Evolutionary conservation across 106 monocot species (phyloP), one percentile per base, ranked within the genome.

Genomic region (Vanilla planifolia): DNA sequence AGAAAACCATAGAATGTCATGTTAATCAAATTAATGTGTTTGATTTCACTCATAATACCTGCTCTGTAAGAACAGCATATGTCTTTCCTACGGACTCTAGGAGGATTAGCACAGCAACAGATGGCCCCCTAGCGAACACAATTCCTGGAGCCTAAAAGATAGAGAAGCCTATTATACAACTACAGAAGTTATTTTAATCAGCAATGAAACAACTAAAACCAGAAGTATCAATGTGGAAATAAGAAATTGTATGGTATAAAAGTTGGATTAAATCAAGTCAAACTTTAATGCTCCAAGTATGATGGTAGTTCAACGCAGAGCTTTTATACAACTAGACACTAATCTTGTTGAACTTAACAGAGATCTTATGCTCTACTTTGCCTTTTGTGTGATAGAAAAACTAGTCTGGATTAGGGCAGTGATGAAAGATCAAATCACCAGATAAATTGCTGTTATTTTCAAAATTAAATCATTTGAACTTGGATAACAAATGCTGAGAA

Each of bases 61-160:
- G 96, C 50, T 91, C 96, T 27, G 96, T 98, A 47, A 98, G 91
- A 62, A 98, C 84, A 64, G 69, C 91, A 60, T 82, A 88, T 25
- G 62, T 71, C 61, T 78, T 55, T 22, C 77, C 84, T 60, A 51
- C 62, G 8, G 83, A 85, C 51, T 91, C 84, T 63, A 98, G 71
- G 65, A 98, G 67, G 62, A 98, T 85, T 51, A 98, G 66, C 42
- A 98, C 82, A 62, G 88, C 84, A 77, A 98, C 91, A 67, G 96
- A 71, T 43, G 78, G 84, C 46, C 96, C 96, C 44, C 96, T 76
- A 59, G 96, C 74, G 79, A 98, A 98, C 19, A 98, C 96, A 71
- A 98, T 88, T 51, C 96, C 96, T 77, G 96, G 96, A 79, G 92
- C 70, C 96, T 98, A 71, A 58, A 76, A 26, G 59, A 69, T 70